Base-by-base conservation (phyloP, 805 yeast genomes). In the Teunomyces kruisii region DNA sequence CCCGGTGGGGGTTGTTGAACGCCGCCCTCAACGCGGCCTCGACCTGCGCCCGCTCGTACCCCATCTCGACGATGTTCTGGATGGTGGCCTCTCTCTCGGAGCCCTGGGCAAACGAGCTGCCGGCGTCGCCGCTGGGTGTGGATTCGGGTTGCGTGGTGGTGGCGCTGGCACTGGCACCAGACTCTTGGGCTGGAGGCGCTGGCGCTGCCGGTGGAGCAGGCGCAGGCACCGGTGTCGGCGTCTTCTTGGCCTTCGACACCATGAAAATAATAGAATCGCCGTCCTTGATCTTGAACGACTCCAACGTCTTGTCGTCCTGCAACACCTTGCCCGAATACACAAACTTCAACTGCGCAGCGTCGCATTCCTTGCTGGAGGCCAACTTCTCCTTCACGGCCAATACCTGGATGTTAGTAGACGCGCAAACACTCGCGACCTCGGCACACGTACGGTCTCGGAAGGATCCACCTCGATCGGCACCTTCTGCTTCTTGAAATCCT, bases 1-100 rank as follows among this genome's bases (percentile, higher is more conserved):
- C 99, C 58, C 99, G 83, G 63, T 92, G 98, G 15, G 99, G 98
- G 67, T 94, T 91, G 70, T 92, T 92, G 72, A 83, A 94, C 1
- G 99, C 98, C 12, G 96, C 96, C 56, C 95, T 82, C 62, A 94
- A 72, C 0, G 99, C 99, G 38, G 82, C 79, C 67, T 88, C 95
- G 19, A 89, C 97, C 61, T 88, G 88, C 13, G 81, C 78, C 56
- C 96, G 82, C 42, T 86, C 88, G 61, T 90, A 94, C 7, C 99
- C 99, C 97, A 94, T 90, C 54, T 88, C 97, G 83, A 90, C 80
- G 64, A 94, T 90, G 61, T 85, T 85, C 47, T 75, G 76, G 46
- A 92, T 79, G 28, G 95, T 88, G 26, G 83, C 79, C 56, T 87
- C 89, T 55, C 96, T 79, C 48, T 84, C 84, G 32, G 78, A 64